phyloP scores from a whole-genome alignment of 352 stramenopile genomes.

The Lagenidium giganteum region DNA sequence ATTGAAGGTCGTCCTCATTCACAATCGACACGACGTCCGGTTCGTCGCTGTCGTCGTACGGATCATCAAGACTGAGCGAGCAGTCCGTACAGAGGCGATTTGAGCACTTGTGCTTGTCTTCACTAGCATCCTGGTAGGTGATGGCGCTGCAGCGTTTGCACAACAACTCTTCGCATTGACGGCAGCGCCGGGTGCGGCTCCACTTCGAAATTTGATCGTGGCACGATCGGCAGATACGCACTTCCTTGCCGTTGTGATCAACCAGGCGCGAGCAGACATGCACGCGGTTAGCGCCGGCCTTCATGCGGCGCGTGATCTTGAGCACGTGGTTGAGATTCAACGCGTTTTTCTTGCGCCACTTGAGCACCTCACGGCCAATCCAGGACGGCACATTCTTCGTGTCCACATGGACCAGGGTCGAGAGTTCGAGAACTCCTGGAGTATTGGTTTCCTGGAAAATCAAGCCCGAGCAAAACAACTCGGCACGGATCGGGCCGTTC shows the following conservation, averaged over 20 bases:
- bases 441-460: slow-evolving; percentile 57
- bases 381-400: slow-evolving; percentile 34
- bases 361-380: slow-evolving; percentile 40
- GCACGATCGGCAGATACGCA: slow-evolving; percentile 43
- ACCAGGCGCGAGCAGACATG: too few species aligned
- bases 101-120: slow-evolving; percentile 28
- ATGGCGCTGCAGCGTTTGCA: slow-evolving; percentile 60
- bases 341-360: slow-evolving; percentile 37
- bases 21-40: too few species aligned
- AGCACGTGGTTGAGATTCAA: slow-evolving; percentile 56
- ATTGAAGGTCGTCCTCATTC: too few species aligned
- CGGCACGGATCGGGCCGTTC: slow-evolving; percentile 41
- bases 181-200: slow-evolving; percentile 51
- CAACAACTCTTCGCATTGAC: slow-evolving; percentile 53
- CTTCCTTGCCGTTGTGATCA: slow-evolving; percentile 8
- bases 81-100: slow-evolving; percentile 59
- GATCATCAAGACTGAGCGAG: slow-evolving; percentile 4
- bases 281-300: too few species aligned
- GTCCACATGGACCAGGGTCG: slow-evolving; percentile 54
- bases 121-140: slow-evolving; percentile 28
- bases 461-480: slow-evolving; percentile 48
- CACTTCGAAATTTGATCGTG: slow-evolving; percentile 55
- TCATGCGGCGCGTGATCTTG: slow-evolving; percentile 53
- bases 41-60: too few species aligned
- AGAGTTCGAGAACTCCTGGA: slow-evolving; percentile 45